Evolutionary conservation across 202 grass and related monocot species (phyloP), one percentile per base, ranked within the genome.

Genomic region (Carex sylvatica): DNA sequence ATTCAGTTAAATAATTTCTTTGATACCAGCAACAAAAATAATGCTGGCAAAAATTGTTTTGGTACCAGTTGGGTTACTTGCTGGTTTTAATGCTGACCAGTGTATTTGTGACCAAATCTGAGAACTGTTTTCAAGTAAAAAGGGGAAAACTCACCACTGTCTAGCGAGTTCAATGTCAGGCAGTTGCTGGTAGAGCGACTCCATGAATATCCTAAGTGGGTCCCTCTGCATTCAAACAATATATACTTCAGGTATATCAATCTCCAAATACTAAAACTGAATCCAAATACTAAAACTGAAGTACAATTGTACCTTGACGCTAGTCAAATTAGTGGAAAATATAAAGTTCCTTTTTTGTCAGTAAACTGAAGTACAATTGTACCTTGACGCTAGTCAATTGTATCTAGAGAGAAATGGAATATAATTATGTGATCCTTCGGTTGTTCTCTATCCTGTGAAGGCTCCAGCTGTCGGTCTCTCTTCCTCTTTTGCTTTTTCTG

Each of bases 181-280:
- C 23, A 73, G n/a, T 23, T 81, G 64, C 66, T 49, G 66, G 67
- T 86, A 66, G 26, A 86, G 67, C 7, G 19, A 46, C 78, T 86
- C 78, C 19, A 82, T 51, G 78, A 86, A 86, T 26, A 86, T 53
- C 65, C 56, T 86, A 68, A 66, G 73, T 5, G 85, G 78, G 22
- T 82, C 85, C 36, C 85, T 86, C 78, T 86, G 68, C 16, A 82
- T 6, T 23, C n/a, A 58, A 85, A 52, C 18, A 52, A 69, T 26
- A 19, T 60, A 31, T 49, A 67, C 12, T 52, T 65, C 19, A 49
- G 11, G 4, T 26, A 55, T 18, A 18, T 40, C 61, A 64, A 60
- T 15, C 33, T 38, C 4, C 49, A 55, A 75, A 26, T 18, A 59
- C 28, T 28, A 9, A 35, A 62, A 64, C 5, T 40, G 10, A 33